These are phyloP conservation scores for Albifimbria verrucaria DNA, from an alignment of 2,329 filamentous ascomycete species.

Conservation along the genomic window DNA sequence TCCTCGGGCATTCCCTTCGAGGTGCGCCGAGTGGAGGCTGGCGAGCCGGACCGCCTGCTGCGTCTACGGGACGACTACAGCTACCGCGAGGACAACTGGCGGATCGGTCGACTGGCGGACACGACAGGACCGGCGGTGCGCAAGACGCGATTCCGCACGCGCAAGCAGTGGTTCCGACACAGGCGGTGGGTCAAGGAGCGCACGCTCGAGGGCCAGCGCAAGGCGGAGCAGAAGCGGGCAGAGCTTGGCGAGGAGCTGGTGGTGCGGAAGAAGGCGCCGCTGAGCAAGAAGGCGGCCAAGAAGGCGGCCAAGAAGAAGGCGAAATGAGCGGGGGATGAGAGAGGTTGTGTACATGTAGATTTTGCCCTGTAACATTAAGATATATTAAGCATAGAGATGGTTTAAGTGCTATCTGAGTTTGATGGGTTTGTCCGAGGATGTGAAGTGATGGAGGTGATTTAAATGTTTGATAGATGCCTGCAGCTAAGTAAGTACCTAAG, in stretches of 20 bases:
- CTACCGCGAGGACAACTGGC: constrained; percentile 59
- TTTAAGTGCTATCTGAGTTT: neutral
- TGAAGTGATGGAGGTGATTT: too few relatives aligned
- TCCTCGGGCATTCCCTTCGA: constrained; percentile 48
- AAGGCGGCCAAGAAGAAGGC: constrained; percentile 35
- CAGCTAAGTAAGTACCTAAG: too few relatives aligned
- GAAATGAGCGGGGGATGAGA: constrained; percentile 22
- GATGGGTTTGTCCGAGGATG: too few relatives aligned
- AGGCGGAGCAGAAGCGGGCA: constrained; percentile 30
- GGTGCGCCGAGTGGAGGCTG: constrained; percentile 37
- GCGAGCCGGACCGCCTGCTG: constrained; percentile 45
- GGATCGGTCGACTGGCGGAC: constrained; percentile 51
- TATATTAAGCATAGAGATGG: neutral
- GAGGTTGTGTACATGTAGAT: neutral
- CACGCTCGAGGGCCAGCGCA: constrained; percentile 38
- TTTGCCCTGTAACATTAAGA: constrained; percentile 2
- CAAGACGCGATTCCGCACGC: constrained; percentile 46
- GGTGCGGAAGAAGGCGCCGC: constrained; percentile 30
- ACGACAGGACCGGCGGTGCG: constrained; percentile 42
- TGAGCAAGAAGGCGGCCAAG: constrained; percentile 31
- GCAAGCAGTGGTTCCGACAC: constrained; percentile 46
- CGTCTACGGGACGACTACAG: constrained; percentile 51
- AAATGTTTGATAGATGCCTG: too few relatives aligned
- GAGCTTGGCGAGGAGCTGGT: constrained; percentile 27
- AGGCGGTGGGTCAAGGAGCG: constrained; percentile 39